Base-by-base conservation (phyloP, 2,329 filamentous ascomycete genomes). In the Pestalotiopsis sp. region DNA sequence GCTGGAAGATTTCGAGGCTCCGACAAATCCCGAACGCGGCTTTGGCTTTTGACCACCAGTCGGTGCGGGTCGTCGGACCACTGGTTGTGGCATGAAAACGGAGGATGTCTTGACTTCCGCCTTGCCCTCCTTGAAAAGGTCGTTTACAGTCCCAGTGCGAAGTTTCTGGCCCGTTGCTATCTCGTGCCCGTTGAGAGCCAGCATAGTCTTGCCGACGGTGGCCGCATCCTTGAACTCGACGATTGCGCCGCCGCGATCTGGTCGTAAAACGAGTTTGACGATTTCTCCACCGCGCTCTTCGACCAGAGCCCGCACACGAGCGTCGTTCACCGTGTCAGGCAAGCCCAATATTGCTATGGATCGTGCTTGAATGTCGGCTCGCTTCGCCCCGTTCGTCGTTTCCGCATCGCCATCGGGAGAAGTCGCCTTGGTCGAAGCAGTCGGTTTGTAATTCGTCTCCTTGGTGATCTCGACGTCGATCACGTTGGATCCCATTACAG, bases 251-350 rank as follows among this genome's bases (percentile, higher is more conserved):
- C 91, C 90, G 71, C 97, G 93, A 69, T 94, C 89, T 1, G 94
- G 93, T 60, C 94, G 90, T 12, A 98, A 85, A 13, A 92, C 86
- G 3, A 98, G 85, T 78, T 95, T 95, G 71, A 91, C 85, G 27
- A 98, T 85, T 1, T 86, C 80, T 36, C 31, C 59, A 0, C 94
- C 94, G 59, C 91, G 86, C 1, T 89, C 86, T 73, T 94, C 91
- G 9, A 92, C 90, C 2, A 97, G 83, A 0, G 90, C 86, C 59
- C 89, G 89, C 67, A 99, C 89, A 38, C 95, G 93, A 1, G 92
- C 90, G 75, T 97, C 93, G 72, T 97, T 98, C 75, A 98, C 89
- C 0, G 95, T 98, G 76, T 98, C 96, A 0, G 96, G 94, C 1
- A 99, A 84, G 71, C 95, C 92, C 81, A 98, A 88, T 36, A 99